Base-by-base conservation (phyloP, 331 rosid species). In the Saraca asoca region DNA sequence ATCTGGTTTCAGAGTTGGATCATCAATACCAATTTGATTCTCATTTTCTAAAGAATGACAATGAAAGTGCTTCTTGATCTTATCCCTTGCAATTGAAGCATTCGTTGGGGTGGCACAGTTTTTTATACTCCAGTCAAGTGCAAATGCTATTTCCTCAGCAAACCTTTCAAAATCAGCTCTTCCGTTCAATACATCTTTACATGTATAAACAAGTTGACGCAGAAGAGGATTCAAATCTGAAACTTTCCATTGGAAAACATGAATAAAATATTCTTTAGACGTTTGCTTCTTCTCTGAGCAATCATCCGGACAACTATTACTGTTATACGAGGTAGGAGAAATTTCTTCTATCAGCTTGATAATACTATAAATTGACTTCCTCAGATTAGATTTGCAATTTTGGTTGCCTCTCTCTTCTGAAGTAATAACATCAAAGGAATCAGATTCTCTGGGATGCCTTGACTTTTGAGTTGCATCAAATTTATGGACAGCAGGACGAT, bases 281-380 rank as follows among this genome's bases (percentile, higher is more conserved):
- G 76, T 58, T 49, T 12, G 77, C 12, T 79, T 78, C 72, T 83
- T 78, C 71, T 74, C 74, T 77, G 74, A 73, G 61, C 68, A 53
- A 68, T 72, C 69, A 33, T 75, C 59, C 59, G 73, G 61, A 79
- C 55, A 10, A 33, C n/a, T 24, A 1, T 24, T 24, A 24, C 2
- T 24, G 31, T 1, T 24, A 24, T 1, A 24, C 3, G 31, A 24
- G 31, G 31, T 24, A 1, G 31, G 31, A 53, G 79, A 88, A 52
- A 85, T 78, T 80, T 95, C 88, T 77, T 89, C 98, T 51, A 89
- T 74, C 60, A 92, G 91, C 77, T 92, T 88, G 72, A 87, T 85
- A 73, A 92, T 76, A 78, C 75, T 85, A n/a, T 78, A 48, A 4
- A 89, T 50, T 7, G 87, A 79, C 62, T 80, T 78, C 42, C 63